Evolutionary conservation across 768 basidiomycete genomes (phyloP).

Genomic region (Dacryopinax spathularia): DNA sequence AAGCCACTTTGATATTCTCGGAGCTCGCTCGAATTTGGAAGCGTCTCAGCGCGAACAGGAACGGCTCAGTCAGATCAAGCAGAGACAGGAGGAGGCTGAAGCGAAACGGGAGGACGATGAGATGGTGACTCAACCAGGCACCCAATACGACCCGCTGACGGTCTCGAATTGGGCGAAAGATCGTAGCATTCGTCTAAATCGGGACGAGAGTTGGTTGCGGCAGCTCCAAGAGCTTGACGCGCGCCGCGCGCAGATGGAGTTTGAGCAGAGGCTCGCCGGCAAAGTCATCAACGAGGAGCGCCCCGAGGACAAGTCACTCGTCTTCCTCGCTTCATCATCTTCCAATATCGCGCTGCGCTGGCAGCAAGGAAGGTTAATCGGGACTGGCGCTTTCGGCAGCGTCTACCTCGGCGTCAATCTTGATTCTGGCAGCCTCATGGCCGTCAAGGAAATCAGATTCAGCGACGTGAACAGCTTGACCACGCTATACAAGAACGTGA

Average conservation of each 20-base stretch:
- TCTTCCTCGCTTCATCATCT: slow-evolving; percentile 88
- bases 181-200: slow-evolving; percentile 54
- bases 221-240: slow-evolving; percentile 53
- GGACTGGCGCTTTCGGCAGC: slow-evolving; percentile 97
- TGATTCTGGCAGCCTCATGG: slow-evolving; percentile 92
- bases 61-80: slow-evolving; percentile 43
- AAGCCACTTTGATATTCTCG: slow-evolving; percentile 94
- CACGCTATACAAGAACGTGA: slow-evolving; percentile 80
- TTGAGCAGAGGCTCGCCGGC: slow-evolving; percentile 65
- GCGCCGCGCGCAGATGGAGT: slow-evolving; percentile 42
- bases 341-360: slow-evolving; percentile 92
- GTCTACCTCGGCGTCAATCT: slow-evolving; percentile 98
- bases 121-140: slow-evolving; percentile 12
- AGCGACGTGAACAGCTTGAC: slow-evolving; percentile 83
- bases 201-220: slow-evolving; percentile 49
- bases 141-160: slow-evolving; percentile 7
- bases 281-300: slow-evolving; percentile 89
- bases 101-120: slow-evolving; percentile 17
- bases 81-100: slow-evolving; percentile 19
- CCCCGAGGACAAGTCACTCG: slow-evolving; percentile 81
- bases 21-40: slow-evolving; percentile 76
- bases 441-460: slow-evolving; percentile 97
- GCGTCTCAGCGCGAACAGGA: slow-evolving; percentile 76
- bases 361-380: slow-evolving; percentile 98
- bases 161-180: slow-evolving; percentile 15